Evolutionary conservation across 148 eudicot species (phyloP).

Genomic region (Chenopodium formosanum): DNA sequence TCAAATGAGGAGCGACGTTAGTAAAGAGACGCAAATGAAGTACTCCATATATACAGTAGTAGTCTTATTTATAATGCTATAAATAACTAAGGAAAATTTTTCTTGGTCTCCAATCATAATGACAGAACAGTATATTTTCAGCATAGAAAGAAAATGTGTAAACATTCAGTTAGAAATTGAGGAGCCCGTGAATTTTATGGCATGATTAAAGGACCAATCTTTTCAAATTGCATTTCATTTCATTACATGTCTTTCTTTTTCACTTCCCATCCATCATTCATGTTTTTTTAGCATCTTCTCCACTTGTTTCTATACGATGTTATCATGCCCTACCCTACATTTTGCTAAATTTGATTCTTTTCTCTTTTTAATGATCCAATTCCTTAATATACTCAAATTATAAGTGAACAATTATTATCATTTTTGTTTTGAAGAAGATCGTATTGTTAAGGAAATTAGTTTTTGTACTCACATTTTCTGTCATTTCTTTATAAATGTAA

Average conservation of each 20-base stretch:
- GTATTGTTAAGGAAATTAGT: too few species aligned
- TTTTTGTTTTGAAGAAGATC: too few species aligned
- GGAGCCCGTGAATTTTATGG: neutral
- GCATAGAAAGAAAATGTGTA: neutral
- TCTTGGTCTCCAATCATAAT: neutral
- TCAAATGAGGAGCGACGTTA: too few species aligned
- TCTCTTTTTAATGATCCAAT: neutral
- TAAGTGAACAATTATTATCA: too few species aligned
- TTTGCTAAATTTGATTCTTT: neutral
- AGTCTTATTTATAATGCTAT: neutral
- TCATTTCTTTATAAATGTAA: too few species aligned
- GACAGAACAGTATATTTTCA: neutral
- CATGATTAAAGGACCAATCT: conserved; percentile 3
- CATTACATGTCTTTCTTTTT: neutral
- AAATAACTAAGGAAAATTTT: neutral
- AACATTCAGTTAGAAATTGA: neutral
- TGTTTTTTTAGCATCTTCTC: neutral
- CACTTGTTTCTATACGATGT: neutral
- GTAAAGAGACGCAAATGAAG: too few species aligned
- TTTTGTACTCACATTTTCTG: too few species aligned
- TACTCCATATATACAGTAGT: too few species aligned
- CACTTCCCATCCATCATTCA: conserved; percentile 5
- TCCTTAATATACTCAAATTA: neutral
- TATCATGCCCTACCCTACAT: neutral
- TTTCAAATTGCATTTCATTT: neutral